Base-by-base conservation (phyloP, 163 green algal species). In the Prototheca wickerhamii region DNA sequence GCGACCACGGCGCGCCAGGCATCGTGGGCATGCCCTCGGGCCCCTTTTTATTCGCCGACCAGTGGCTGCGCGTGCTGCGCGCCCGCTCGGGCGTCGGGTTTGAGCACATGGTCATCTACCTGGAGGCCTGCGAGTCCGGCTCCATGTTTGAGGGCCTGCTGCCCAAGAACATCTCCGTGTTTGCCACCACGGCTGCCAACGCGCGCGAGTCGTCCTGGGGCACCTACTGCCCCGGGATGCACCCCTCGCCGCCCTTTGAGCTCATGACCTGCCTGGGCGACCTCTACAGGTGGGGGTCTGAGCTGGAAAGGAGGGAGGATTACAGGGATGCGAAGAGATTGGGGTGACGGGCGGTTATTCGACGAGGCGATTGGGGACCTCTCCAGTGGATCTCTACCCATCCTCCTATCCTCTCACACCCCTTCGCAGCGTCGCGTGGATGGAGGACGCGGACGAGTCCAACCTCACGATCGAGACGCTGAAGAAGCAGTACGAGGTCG, bases 61-160 rank as follows among this genome's bases (percentile, higher is more conserved):
- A 85, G 70, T 52, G 76, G 49, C 63, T 87, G 54, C 52, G 70
- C 52, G 33, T 34, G 12, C 54, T 75, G n/a, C 20, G 68, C 15
- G 26, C 51, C 10, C 51, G 61, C 10, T 53, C 69, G 35, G 29
- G 57, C 0, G 35, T 74, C n/a, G 83, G 77, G 58, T 95, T 91
- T 72, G 71, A 71, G 28, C 86, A 95, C 71, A 75, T 92, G 69
- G 76, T 81, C 69, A 73, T 65, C 33, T 76, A 80, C 79, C 81
- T 98, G 1, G 92, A 98, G 77, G 91, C 92, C 0, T 98, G 92
- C 61, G 91, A 98, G 80, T 84, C 73, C 15, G 92, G 91, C 35
- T 86, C 66, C 78, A 93, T 98, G 65, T 97, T 98, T 72, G 71
- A 96, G 60, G 89, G 86, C 42, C 35, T 95, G 52, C 71, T 94